Evolutionary conservation across 768 basidiomycete genomes (phyloP).

Genomic region (Mycena leptocephala): DNA sequence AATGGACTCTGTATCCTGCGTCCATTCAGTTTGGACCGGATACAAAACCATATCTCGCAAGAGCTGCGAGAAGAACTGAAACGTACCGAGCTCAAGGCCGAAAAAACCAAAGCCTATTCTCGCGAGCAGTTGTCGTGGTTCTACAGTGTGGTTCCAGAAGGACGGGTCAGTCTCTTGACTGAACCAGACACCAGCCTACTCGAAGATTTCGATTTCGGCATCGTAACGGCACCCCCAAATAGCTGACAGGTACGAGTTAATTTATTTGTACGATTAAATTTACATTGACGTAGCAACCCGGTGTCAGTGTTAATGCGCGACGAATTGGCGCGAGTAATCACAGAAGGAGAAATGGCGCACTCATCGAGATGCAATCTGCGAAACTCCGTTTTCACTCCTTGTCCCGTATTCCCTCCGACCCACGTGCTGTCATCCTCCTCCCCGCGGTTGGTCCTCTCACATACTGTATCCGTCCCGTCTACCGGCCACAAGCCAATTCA

Average conservation of each 20-base stretch:
- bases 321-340: too few relatives aligned
- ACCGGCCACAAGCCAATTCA: too few relatives aligned
- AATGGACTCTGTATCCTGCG: not conserved
- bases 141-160: not conserved
- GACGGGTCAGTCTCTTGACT: not conserved
- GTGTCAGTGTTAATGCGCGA: not conserved
- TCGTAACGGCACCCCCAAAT: not conserved
- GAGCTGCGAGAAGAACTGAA: too few relatives aligned
- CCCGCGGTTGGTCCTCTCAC: too few relatives aligned
- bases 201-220: not conserved
- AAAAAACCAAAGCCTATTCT: not conserved
- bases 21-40: not conserved
- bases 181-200: not conserved
- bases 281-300: not conserved
- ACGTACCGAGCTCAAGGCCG: not conserved
- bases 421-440: too few relatives aligned
- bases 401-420: too few relatives aligned
- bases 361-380: too few relatives aligned
- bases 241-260: not conserved
- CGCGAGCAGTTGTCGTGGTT: not conserved
- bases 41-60: not conserved
- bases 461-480: too few relatives aligned
- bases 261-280: not conserved
- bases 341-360: too few relatives aligned
- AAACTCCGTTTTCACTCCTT: too few relatives aligned